Conservation (phyloP, 495 filamentous ascomycete genomes). For the Apodospora peruviana region DNA sequence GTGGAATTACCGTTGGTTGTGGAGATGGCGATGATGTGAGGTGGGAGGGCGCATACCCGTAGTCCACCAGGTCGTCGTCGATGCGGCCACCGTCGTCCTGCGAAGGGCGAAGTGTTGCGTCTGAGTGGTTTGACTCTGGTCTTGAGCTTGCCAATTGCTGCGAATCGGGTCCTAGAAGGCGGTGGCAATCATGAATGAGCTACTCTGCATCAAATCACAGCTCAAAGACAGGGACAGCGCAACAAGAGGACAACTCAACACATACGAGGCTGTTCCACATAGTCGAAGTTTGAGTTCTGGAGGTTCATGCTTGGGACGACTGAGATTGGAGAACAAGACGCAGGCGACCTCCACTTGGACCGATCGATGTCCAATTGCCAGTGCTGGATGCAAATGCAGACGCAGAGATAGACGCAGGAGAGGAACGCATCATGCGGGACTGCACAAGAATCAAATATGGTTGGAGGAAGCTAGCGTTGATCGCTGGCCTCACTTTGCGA, state of each 20-base stretch:
- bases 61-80: background rate
- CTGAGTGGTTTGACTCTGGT: conserved; percentile 7
- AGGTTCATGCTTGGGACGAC: conserved; percentile 15
- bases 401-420: background rate
- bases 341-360: conserved; percentile 13
- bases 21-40: conserved; percentile 11
- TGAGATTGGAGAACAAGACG: background rate
- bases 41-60: conserved; percentile 9
- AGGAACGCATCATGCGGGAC: conserved; percentile 16
- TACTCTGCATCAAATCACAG: background rate
- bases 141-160: conserved; percentile 12
- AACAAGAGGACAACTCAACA: conserved; percentile 2
- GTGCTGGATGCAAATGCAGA: conserved; percentile 17
- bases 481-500: background rate
- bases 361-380: conserved; percentile 14
- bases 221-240: background rate
- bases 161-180: conserved; percentile 6
- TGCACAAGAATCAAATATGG: conserved; percentile 17
- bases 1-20: conserved; percentile 23
- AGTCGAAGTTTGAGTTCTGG: conserved; percentile 18
- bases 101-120: background rate
- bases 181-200: conserved; percentile 2
- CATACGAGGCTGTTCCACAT: conserved; percentile 26
- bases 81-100: background rate
- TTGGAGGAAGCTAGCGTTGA: conserved; percentile 7